Percentiles rank a stretch among this genome's conserved stretches.
These are phyloP conservation scores for Scleromitrula shiraiana DNA, from an alignment of 2,329 filamentous ascomycete genomes.

Conservation along the genomic window DNA sequence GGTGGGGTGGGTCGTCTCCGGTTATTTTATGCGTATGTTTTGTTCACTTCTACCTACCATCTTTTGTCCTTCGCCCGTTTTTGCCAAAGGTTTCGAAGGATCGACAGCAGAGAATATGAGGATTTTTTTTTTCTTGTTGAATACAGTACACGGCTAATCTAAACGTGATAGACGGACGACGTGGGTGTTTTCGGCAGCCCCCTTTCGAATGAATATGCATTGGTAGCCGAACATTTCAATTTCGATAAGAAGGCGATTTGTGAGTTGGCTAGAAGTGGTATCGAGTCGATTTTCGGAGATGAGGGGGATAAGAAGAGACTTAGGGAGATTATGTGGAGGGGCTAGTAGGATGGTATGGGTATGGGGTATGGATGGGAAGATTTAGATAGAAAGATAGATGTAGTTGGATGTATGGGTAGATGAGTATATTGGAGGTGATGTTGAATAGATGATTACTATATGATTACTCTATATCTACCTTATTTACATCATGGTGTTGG, in stretches of 20 bases:
- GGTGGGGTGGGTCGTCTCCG: constrained; percentile 52
- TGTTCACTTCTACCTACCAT: background rate
- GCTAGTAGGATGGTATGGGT: background rate
- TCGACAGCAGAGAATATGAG: too few relatives aligned
- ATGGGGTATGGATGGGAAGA: background rate
- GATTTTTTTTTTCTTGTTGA: background rate
- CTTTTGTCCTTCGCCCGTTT: too few relatives aligned
- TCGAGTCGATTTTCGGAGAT: constrained; percentile 59
- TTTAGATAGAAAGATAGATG: background rate
- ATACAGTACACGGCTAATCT: too few relatives aligned
- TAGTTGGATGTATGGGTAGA: too few relatives aligned
- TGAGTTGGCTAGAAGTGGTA: constrained; percentile 49
- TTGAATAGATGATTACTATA: too few relatives aligned
- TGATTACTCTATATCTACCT: too few relatives aligned
- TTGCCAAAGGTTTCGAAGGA: too few relatives aligned
- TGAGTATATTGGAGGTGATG: too few relatives aligned
- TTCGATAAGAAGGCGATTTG: constrained; percentile 43
- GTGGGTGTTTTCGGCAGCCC: constrained; percentile 73
- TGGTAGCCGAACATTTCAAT: constrained; percentile 63
- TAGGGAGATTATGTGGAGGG: constrained; percentile 41
- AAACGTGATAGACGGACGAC: constrained; percentile 60
- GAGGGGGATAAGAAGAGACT: constrained; percentile 53
- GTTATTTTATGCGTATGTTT: constrained; percentile 61
- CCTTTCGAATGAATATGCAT: constrained; percentile 67
- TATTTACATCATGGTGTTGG: too few relatives aligned